phyloP scores from a whole-genome alignment of 768 basidiomycete species.

The Tephrocybe sp. region DNA sequence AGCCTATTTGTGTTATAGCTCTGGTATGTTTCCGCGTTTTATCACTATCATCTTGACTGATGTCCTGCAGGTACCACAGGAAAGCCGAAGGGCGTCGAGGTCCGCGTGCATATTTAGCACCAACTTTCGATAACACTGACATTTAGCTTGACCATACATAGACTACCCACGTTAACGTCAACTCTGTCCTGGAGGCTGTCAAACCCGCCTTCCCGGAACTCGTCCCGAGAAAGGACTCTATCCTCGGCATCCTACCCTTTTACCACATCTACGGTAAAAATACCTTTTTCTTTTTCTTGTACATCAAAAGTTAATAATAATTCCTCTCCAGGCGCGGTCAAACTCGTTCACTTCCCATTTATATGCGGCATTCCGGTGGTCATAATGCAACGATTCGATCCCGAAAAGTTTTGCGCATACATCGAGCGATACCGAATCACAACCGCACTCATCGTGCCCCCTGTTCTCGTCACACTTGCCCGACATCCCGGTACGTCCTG shows the following conservation, averaged over 20 bases:
- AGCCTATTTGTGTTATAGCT: conserved; percentile 60
- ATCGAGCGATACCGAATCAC: conserved; percentile 68
- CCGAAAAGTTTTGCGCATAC: conserved; percentile 57
- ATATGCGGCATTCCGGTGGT: conserved; percentile 46
- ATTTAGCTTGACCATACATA: conserved; percentile 15
- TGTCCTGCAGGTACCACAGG: conserved; percentile 65
- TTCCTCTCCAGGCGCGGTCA: conserved; percentile 45
- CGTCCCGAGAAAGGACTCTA: conserved; percentile 38
- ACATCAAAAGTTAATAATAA: not conserved
- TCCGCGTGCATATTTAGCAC: conserved; percentile 10
- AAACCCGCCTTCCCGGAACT: conserved; percentile 39
- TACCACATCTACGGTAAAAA: conserved; percentile 41
- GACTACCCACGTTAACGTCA: conserved; percentile 71
- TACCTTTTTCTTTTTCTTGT: not conserved
- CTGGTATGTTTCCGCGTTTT: conserved; percentile 19
- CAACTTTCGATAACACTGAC: not conserved
- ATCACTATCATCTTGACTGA: not conserved
- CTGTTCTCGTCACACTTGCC: conserved; percentile 74
- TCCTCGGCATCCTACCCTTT: conserved; percentile 66
- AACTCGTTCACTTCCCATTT: conserved; percentile 61
- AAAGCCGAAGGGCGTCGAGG: conserved; percentile 69
- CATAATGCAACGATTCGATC: conserved; percentile 71
- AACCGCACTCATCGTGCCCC: conserved; percentile 65
- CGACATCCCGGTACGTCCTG: conserved; percentile 60
- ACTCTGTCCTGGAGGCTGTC: conserved; percentile 53